phyloP scores from a whole-genome alignment of 2,329 filamentous ascomycete species.

The Pezicula carpinea region DNA sequence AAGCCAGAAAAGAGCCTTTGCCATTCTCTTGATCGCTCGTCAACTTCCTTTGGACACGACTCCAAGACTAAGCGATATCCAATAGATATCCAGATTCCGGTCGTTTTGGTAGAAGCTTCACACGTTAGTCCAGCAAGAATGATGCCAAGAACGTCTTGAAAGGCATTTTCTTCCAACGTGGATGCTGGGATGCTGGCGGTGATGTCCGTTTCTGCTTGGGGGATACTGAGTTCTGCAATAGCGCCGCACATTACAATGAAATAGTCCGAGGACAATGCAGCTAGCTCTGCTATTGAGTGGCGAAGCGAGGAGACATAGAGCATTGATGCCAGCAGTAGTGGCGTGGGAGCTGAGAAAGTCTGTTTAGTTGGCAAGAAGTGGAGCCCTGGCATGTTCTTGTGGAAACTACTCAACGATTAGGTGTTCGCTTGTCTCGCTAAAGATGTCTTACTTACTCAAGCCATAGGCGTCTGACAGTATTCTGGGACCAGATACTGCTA shows the following conservation, averaged over 20 bases:
- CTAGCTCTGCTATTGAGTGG: slow-evolving; percentile 29
- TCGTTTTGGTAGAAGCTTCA: slow-evolving; percentile 37
- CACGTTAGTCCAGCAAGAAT: slow-evolving; percentile 36
- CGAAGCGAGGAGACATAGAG: slow-evolving; percentile 35
- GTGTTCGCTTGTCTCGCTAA: too few relatives aligned
- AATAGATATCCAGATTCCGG: slow-evolving; percentile 39
- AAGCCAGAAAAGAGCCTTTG: slow-evolving; percentile 33
- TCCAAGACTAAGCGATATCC: slow-evolving; percentile 38
- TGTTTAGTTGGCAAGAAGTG: slow-evolving; percentile 40
- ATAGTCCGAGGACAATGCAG: slow-evolving; percentile 33
- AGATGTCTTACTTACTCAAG: slow-evolving; percentile 21
- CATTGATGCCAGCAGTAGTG: slow-evolving; percentile 38
- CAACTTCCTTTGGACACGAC: slow-evolving; percentile 34
- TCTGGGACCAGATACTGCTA: slow-evolving; percentile 29
- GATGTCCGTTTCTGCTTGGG: slow-evolving; percentile 21
- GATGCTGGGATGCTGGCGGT: slow-evolving; percentile 17
- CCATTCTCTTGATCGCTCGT: slow-evolving; percentile 36
- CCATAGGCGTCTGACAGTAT: slow-evolving; percentile 32
- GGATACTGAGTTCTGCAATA: slow-evolving; percentile 37
- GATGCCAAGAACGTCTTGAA: slow-evolving; percentile 38
- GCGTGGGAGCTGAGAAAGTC: slow-evolving; percentile 37
- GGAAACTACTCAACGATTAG: slow-evolving; percentile 28
- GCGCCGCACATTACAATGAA: slow-evolving; percentile 34
- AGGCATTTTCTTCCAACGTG: slow-evolving; percentile 33
- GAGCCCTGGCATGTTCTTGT: slow-evolving; percentile 39